Conservation (phyloP, 1,284 basidiomycete species). For the Pseudozyma thailandica region DNA sequence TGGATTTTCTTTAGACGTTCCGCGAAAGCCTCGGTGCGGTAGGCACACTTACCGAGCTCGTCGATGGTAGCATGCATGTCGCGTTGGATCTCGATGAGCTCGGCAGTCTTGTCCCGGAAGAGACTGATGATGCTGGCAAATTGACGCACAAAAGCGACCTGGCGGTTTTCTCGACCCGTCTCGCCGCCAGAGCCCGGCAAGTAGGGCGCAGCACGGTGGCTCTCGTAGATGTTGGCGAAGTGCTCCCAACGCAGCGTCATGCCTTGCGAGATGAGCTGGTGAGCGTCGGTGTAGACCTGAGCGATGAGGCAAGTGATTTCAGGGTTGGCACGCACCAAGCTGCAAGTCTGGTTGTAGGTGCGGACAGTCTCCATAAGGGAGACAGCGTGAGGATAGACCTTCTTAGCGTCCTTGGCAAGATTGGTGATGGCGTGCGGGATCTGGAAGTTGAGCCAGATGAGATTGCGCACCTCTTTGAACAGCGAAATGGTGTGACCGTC, state of each 20-base stretch:
- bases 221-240: slow-evolving; percentile 71
- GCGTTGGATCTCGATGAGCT: slow-evolving; percentile 87
- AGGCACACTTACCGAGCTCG: slow-evolving; percentile 83
- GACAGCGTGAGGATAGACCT: slow-evolving; percentile 97
- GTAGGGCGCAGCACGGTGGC: slow-evolving; percentile 73
- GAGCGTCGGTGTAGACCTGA: slow-evolving; percentile 57
- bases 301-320: slow-evolving; percentile 83
- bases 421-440: slow-evolving; percentile 94
- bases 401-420: slow-evolving; percentile 96
- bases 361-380: slow-evolving; percentile 93
- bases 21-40: slow-evolving; percentile 82
- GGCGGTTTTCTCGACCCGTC: slow-evolving; percentile 75
- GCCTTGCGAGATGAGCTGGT: slow-evolving; percentile 53
- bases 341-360: slow-evolving; percentile 93
- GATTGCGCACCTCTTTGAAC: slow-evolving; percentile 96
- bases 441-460: slow-evolving; percentile 94
- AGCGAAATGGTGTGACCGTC: slow-evolving; percentile 97
- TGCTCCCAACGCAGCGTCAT: slow-evolving; percentile 97
- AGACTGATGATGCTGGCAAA: slow-evolving; percentile 88
- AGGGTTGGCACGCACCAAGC: slow-evolving; percentile 82
- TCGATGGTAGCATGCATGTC: slow-evolving; percentile 81
- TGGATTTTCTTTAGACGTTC: slow-evolving; percentile 84
- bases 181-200: slow-evolving; percentile 52
- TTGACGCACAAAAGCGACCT: slow-evolving; percentile 92
- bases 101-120: slow-evolving; percentile 88